Evolutionary conservation across 495 filamentous ascomycete genomes (phyloP), one percentile per base, ranked within the genome.

Genomic region (Penicillium cinerascens): DNA sequence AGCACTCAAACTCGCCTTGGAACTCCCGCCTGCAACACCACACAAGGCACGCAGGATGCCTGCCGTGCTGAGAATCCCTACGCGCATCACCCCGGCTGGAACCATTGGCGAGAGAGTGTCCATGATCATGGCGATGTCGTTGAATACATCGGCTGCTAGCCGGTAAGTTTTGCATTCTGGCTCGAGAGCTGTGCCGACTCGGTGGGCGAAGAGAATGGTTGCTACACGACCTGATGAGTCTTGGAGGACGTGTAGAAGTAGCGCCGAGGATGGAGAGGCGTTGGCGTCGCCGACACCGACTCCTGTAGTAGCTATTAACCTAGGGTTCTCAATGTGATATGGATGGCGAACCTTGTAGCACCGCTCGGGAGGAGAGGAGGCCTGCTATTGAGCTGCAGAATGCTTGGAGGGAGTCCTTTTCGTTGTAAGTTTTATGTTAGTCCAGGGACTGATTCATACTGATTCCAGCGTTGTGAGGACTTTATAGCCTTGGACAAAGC

Each of bases 91-190:
- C 37, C 84, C 85, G 0, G 67, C 64, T 0, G 91, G 87, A 17
- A 96, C 78, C 22, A 82, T 84, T 0, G 91, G 92, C 3, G 88
- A 92, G 7, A 96, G 75, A 61, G 91, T 87, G 66, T 97, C 92
- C 15, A 97, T 77, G 23, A 97, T 75, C 80, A 96, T 89, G 36
- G 91, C 92, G 16, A 83, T 72, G 67, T 97, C 93, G 68, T 97
- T 97, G 76, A 97, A 89, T 23, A 97, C 76, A 67, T 97, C 93
- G 10, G 93, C 93, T 6, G 87, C 75, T 40, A 97, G 84, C 6
- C 93, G 84, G 70, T 95, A 97, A 73, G 83, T 89, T 61, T 97
- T 97, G 77, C 90, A 95, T 67, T 97, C 92, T 2, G 91, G 89
- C 65, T 95, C 90, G 17, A 97, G 84, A n/a, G 89, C 83, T 41